A percentile compares a stretch with the other conserved stretches of the same genome.
These are phyloP conservation scores for Nannochloropsis gaditana DNA, from an alignment of 108 stramenopile species.

Conservation along the genomic window DNA sequence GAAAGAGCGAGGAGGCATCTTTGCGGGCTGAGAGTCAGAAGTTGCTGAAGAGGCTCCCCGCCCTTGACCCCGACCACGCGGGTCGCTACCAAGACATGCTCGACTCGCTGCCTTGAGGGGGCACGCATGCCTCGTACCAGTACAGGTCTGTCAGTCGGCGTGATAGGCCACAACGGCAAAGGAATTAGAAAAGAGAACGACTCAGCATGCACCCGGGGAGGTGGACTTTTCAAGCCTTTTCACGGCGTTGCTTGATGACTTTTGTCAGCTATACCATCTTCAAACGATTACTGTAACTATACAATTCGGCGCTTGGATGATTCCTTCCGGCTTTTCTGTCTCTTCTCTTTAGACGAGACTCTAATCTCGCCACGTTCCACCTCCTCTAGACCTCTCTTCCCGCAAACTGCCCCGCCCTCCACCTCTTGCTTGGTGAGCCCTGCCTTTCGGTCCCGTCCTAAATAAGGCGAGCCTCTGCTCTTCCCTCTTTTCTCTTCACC, in stretches of 20 bases:
- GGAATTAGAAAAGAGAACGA: too few species aligned
- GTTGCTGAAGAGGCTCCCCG: not conserved
- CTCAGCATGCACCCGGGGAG: too few species aligned
- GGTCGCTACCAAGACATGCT: not conserved
- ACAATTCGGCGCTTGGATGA: not conserved
- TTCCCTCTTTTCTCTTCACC: not conserved
- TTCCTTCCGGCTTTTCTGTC: not conserved
- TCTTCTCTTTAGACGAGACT: constrained; percentile 7
- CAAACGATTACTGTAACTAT: not conserved
- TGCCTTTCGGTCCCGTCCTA: not conserved
- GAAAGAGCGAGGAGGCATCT: not conserved
- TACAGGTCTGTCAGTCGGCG: too few species aligned
- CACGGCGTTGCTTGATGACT: too few species aligned
- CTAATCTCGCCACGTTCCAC: not conserved
- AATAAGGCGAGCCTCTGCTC: not conserved
- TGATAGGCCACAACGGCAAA: too few species aligned
- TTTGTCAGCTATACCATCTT: too few species aligned
- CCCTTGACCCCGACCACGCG: not conserved
- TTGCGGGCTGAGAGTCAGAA: not conserved
- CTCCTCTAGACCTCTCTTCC: not conserved
- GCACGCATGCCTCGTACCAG: too few species aligned
- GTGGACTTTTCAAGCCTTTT: too few species aligned
- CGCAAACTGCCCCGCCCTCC: not conserved
- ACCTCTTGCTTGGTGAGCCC: not conserved
- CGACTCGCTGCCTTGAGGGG: too few species aligned